Percentiles rank a stretch among this genome's conserved stretches.
Conservation (phyloP, 1,139 yeast genomes). For the Geotrichum citri-aurantii region DNA sequence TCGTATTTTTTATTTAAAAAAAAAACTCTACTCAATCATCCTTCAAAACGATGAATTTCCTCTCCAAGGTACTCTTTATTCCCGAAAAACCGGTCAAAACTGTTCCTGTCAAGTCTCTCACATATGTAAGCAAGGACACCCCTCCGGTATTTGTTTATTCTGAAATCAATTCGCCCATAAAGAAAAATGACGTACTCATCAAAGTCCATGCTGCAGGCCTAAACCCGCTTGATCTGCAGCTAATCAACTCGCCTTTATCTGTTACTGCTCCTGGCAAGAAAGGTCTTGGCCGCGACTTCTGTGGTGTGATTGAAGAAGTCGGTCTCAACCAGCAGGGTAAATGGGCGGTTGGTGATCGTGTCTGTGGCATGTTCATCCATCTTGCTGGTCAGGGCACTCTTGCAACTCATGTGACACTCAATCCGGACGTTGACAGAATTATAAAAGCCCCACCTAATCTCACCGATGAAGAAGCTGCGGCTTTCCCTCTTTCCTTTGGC, state of each 20-base stretch:
- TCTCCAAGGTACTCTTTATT: slow-evolving; percentile 16
- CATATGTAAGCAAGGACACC: slow-evolving; percentile 24
- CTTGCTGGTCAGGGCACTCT: slow-evolving; percentile 46
- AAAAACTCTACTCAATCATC: neutral
- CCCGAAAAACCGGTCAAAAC: slow-evolving; percentile 15
- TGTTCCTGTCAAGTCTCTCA: slow-evolving; percentile 25
- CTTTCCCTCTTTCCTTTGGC: slow-evolving; percentile 53
- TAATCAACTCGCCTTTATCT: slow-evolving; percentile 39
- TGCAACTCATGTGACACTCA: slow-evolving; percentile 46
- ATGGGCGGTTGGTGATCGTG: slow-evolving; percentile 56
- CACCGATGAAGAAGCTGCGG: slow-evolving; percentile 51
- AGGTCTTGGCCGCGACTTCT: slow-evolving; percentile 64
- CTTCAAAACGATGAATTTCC: slow-evolving; percentile 8
- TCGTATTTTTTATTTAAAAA: neutral
- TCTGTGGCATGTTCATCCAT: slow-evolving; percentile 49
- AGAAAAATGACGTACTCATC: slow-evolving; percentile 47
- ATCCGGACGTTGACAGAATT: slow-evolving; percentile 37
- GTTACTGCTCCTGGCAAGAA: slow-evolving; percentile 40
- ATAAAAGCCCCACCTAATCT: slow-evolving; percentile 46
- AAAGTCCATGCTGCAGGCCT: slow-evolving; percentile 55
- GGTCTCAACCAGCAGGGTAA: slow-evolving; percentile 42
- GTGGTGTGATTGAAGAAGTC: slow-evolving; percentile 57
- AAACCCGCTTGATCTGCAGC: slow-evolving; percentile 62
- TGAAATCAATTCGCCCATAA: slow-evolving; percentile 40
- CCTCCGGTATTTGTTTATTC: slow-evolving; percentile 36